phyloP scores from a whole-genome alignment of 768 basidiomycete genomes.

The Amanita jacksonii region DNA sequence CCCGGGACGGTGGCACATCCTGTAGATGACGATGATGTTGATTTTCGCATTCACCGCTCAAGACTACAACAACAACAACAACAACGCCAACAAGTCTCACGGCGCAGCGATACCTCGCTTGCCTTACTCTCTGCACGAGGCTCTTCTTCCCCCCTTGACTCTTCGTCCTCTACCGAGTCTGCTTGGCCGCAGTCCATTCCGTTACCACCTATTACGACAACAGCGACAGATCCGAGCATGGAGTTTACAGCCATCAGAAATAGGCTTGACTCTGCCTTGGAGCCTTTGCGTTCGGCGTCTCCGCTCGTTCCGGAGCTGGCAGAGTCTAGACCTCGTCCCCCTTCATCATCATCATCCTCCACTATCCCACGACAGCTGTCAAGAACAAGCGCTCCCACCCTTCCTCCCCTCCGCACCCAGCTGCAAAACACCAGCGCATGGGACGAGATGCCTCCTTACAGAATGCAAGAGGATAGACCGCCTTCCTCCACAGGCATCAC shows the following conservation, averaged over 20 bases:
- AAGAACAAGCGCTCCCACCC: neutral
- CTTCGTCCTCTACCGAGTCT: neutral
- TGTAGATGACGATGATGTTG: neutral
- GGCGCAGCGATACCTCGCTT: neutral
- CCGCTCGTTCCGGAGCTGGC: slow-evolving; percentile 21
- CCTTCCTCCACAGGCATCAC: neutral
- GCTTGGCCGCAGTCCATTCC: slow-evolving; percentile 3
- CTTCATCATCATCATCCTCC: no score
- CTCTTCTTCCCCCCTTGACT: neutral
- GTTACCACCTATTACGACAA: neutral
- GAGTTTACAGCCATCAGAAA: slow-evolving; percentile 17
- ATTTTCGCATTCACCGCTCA: slow-evolving; percentile 1
- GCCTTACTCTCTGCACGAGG: neutral
- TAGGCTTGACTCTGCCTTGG: slow-evolving; percentile 25
- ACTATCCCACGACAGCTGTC: neutral
- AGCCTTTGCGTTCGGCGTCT: slow-evolving; percentile 21
- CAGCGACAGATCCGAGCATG: slow-evolving; percentile 10
- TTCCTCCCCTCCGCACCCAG: slow-evolving; percentile 7
- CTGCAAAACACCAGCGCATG: slow-evolving; percentile 2
- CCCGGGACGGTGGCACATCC: neutral
- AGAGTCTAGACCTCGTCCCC: neutral
- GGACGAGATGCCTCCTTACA: slow-evolving; percentile 4
- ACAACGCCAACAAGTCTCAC: no score
- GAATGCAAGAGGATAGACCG: neutral
- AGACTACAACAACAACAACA: no score